These are phyloP conservation scores for Tricholoma sp. DNA, from an alignment of 768 basidiomycete species.

Conservation along the genomic window DNA sequence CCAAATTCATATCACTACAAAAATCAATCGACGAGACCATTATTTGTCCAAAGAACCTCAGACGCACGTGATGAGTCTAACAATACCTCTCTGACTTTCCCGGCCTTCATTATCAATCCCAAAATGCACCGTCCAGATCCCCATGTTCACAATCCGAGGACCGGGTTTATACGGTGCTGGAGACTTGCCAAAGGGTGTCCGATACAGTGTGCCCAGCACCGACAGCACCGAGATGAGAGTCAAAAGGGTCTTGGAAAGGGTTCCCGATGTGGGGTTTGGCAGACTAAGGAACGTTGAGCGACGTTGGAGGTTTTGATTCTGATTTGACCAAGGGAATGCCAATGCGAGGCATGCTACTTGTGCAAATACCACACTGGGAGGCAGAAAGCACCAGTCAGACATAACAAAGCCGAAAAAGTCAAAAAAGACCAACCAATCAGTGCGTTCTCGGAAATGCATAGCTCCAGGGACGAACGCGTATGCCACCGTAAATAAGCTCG, in stretches of 20 bases:
- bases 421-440: constrained; percentile 51
- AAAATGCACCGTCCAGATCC: constrained; percentile 92
- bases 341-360: constrained; percentile 48
- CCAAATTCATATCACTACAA: constrained; percentile 72
- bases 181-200: constrained; percentile 37
- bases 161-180: constrained; percentile 59
- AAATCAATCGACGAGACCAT: neutral
- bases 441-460: constrained; percentile 66
- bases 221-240: constrained; percentile 41
- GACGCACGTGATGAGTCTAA: constrained; percentile 40
- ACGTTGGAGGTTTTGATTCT: neutral
- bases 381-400: neutral
- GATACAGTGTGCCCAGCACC: constrained; percentile 48
- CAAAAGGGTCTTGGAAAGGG: constrained; percentile 23
- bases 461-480: constrained; percentile 90
- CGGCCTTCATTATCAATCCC: constrained; percentile 70
- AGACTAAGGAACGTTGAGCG: neutral
- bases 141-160: constrained; percentile 67
- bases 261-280: neutral
- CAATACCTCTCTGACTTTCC: constrained; percentile 67
- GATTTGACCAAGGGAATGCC: constrained; percentile 38
- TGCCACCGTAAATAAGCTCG: constrained; percentile 79
- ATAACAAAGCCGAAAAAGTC: neutral
- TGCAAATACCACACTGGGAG: constrained; percentile 43
- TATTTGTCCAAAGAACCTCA: neutral